phyloP scores from a whole-genome alignment of 352 stramenopile species.

The Phytophthora colocasiae region DNA sequence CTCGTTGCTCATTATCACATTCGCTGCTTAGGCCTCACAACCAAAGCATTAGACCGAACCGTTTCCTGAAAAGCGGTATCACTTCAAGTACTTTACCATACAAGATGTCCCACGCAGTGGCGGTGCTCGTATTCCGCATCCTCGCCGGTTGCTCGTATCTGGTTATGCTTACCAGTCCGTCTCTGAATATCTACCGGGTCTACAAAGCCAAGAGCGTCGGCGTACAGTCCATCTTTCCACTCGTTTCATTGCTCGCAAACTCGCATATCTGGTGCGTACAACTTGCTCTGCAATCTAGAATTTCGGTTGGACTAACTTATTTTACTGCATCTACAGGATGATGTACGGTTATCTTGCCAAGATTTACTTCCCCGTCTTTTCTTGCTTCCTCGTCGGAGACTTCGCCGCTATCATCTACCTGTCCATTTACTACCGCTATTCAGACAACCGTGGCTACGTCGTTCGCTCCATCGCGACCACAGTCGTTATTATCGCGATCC shows the following conservation, averaged over 20 bases:
- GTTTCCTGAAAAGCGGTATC: slow-evolving; percentile 16
- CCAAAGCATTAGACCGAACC: slow-evolving; percentile 4
- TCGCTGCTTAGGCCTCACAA: slow-evolving; percentile 19
- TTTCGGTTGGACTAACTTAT: neutral
- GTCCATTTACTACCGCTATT: slow-evolving; percentile 42
- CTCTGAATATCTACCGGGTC: slow-evolving; percentile 40
- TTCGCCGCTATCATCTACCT: slow-evolving; percentile 39
- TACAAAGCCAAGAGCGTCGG: slow-evolving; percentile 35
- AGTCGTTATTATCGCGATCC: slow-evolving; percentile 26
- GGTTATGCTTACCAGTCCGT: slow-evolving; percentile 41
- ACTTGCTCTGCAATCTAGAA: neutral
- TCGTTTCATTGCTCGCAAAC: slow-evolving; percentile 43
- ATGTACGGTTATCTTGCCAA: slow-evolving; percentile 47
- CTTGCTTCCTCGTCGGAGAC: slow-evolving; percentile 42
- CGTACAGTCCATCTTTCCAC: slow-evolving; percentile 42
- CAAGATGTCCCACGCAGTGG: slow-evolving; percentile 30
- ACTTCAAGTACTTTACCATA: slow-evolving; percentile 11
- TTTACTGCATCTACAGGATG: slow-evolving; percentile 28
- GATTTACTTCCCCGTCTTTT: slow-evolving; percentile 49
- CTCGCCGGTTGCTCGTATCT: slow-evolving; percentile 34
- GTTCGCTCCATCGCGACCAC: slow-evolving; percentile 15
- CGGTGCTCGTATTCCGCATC: slow-evolving; percentile 36
- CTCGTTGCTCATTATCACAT: slow-evolving; percentile 21
- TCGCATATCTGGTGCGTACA: slow-evolving; percentile 41
- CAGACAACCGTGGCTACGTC: slow-evolving; percentile 31